Percentiles rank a stretch among this genome's conserved stretches.
Evolutionary conservation across 768 basidiomycete species (phyloP).

Genomic region (Daedalea quercina): DNA sequence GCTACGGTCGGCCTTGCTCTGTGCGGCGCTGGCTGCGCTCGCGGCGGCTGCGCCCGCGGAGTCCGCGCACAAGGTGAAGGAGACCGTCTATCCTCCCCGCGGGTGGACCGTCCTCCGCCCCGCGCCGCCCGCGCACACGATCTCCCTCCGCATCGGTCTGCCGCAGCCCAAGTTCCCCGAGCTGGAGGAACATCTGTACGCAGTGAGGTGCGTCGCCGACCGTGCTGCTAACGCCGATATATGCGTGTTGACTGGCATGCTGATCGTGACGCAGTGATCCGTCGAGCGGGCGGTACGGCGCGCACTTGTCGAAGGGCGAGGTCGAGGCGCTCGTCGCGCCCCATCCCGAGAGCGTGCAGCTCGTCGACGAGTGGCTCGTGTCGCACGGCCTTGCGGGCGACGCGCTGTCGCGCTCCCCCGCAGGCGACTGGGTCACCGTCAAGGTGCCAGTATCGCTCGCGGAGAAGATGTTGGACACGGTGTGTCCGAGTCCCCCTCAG

Average conservation of each 20-base stretch:
- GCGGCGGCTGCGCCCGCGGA: conserved; percentile 11
- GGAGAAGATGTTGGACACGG: conserved; percentile 49
- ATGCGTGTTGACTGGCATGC: no score
- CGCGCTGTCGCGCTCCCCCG: conserved; percentile 32
- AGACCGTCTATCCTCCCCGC: conserved; percentile 29
- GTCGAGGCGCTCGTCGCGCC: conserved; percentile 50
- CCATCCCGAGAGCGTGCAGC: conserved; percentile 40
- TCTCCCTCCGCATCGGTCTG: conserved; percentile 50
- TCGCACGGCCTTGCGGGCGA: conserved; percentile 36
- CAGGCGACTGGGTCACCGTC: conserved; percentile 53
- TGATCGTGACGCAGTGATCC: conserved; percentile 35
- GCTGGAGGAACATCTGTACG: conserved; percentile 44
- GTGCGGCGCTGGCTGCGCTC: neutral
- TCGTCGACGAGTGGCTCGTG: conserved; percentile 49
- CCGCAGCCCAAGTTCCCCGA: conserved; percentile 48
- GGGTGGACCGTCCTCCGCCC: conserved; percentile 43
- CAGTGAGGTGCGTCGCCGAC: conserved; percentile 28
- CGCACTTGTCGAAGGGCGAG: conserved; percentile 54
- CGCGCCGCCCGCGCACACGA: conserved; percentile 39
- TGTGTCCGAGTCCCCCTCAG: no score
- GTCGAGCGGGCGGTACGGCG: conserved; percentile 44
- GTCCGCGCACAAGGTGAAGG: conserved; percentile 36
- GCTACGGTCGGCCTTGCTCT: neutral
- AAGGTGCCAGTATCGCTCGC: conserved; percentile 48
- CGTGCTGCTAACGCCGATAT: neutral